These are phyloP conservation scores for Coniella lustricola DNA, from an alignment of 2,329 filamentous ascomycete genomes.

Conservation along the genomic window DNA sequence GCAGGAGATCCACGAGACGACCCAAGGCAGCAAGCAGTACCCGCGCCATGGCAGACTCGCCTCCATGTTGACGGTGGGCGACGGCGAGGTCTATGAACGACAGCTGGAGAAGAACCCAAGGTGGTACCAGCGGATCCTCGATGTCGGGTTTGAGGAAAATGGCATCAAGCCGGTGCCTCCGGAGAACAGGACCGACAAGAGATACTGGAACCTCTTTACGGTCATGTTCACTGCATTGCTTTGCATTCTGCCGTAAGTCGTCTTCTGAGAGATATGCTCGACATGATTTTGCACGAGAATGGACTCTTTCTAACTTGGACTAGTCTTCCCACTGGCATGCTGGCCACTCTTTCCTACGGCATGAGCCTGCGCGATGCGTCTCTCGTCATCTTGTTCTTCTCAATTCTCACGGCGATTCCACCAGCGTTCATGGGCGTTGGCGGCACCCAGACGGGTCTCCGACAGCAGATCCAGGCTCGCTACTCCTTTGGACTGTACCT, in stretches of 20 bases:
- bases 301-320: background rate
- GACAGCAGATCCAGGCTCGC: slow-evolving; percentile 54
- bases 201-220: slow-evolving; percentile 51
- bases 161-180: slow-evolving; percentile 50
- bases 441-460: slow-evolving; percentile 49
- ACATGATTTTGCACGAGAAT: no score
- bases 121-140: slow-evolving; percentile 37
- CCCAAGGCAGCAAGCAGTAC: slow-evolving; percentile 4
- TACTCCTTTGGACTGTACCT: slow-evolving; percentile 52
- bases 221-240: slow-evolving; percentile 53
- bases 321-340: slow-evolving; percentile 51
- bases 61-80: slow-evolving; percentile 23
- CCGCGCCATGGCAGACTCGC: slow-evolving; percentile 18
- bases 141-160: slow-evolving; percentile 43
- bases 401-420: slow-evolving; percentile 43
- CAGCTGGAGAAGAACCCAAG: slow-evolving; percentile 24
- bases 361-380: slow-evolving; percentile 48
- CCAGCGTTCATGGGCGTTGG: slow-evolving; percentile 49
- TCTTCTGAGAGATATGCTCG: no score
- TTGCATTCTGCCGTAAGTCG: slow-evolving; percentile 49
- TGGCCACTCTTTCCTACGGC: slow-evolving; percentile 47
- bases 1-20: background rate
- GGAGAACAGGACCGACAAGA: slow-evolving; percentile 45
- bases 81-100: slow-evolving; percentile 27
- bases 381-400: slow-evolving; percentile 54